These are phyloP conservation scores for Lachancea lanzarotensis DNA, from an alignment of 805 yeast species.

Conservation along the genomic window DNA sequence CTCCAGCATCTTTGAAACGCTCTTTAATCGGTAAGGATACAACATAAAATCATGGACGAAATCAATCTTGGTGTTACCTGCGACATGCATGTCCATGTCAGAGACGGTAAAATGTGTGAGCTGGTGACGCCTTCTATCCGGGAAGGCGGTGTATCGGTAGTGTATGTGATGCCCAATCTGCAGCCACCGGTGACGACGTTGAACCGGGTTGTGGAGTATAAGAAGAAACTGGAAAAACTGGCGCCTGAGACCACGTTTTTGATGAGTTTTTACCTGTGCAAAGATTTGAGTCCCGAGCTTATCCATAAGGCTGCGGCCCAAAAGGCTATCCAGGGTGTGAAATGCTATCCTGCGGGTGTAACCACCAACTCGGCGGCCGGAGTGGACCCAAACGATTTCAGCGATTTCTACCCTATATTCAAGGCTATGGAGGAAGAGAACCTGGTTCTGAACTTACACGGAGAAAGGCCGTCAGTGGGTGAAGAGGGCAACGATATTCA, in stretches of 20 bases:
- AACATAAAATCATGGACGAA: slow-evolving; percentile 9
- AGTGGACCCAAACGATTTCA: slow-evolving; percentile 88
- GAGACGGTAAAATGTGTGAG: slow-evolving; percentile 92
- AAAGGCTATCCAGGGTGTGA: slow-evolving; percentile 76
- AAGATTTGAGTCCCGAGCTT: slow-evolving; percentile 77
- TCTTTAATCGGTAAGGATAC: too few species aligned
- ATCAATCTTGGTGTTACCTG: slow-evolving; percentile 61
- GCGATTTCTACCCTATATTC: slow-evolving; percentile 82
- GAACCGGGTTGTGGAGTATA: slow-evolving; percentile 65
- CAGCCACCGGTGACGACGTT: slow-evolving; percentile 86
- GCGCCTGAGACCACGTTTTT: slow-evolving; percentile 82
- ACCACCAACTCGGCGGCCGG: slow-evolving; percentile 95
- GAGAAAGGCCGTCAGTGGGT: slow-evolving; percentile 76
- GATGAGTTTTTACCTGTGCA: slow-evolving; percentile 82
- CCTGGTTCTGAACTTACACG: slow-evolving; percentile 83
- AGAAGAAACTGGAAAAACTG: slow-evolving; percentile 50
- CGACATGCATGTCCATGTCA: slow-evolving; percentile 93
- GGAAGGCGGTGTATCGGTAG: slow-evolving; percentile 86
- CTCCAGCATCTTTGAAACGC: too few species aligned
- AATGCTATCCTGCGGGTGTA: slow-evolving; percentile 98
- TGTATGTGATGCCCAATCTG: slow-evolving; percentile 93
- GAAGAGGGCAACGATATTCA: slow-evolving; percentile 62
- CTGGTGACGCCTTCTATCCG: slow-evolving; percentile 83
- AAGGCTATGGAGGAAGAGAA: slow-evolving; percentile 76
- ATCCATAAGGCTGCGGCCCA: slow-evolving; percentile 68